These are phyloP conservation scores for Agaricus subrufescens DNA, from an alignment of 768 basidiomycete species.

Conservation along the genomic window DNA sequence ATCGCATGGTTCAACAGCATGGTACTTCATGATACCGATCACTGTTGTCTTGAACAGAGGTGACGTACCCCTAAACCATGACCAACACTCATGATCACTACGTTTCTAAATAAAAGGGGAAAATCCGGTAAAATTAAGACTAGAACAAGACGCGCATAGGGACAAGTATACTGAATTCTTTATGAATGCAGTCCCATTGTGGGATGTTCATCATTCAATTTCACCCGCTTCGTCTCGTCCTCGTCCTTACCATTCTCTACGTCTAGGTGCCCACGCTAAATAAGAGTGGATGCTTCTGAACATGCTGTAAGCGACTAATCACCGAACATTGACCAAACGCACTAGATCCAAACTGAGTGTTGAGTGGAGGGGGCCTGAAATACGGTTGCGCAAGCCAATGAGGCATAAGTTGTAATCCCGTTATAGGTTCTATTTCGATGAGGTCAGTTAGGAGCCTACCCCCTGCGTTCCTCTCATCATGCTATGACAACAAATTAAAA, in stretches of 20 bases:
- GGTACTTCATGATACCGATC: too few species aligned
- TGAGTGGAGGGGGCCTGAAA: slow-evolving; percentile 38
- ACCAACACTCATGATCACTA: too few species aligned
- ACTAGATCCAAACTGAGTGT: background rate
- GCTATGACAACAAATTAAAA: slow-evolving; percentile 18
- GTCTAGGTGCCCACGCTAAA: background rate
- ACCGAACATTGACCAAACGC: background rate
- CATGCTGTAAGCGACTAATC: background rate
- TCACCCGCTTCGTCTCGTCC: background rate
- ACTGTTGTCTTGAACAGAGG: too few species aligned
- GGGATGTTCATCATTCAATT: background rate
- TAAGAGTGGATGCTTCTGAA: background rate
- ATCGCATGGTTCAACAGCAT: too few species aligned
- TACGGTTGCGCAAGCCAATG: slow-evolving; percentile 61
- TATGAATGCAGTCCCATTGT: too few species aligned
- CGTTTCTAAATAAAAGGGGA: too few species aligned
- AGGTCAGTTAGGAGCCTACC: slow-evolving; percentile 24
- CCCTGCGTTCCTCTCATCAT: slow-evolving; percentile 38
- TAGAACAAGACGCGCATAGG: too few species aligned
- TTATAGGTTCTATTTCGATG: slow-evolving; percentile 26
- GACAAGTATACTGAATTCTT: too few species aligned
- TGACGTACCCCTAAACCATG: too few species aligned
- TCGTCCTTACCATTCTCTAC: background rate
- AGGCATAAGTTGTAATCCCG: slow-evolving; percentile 33
- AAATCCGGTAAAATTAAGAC: too few species aligned